phyloP scores from a whole-genome alignment of 129 eudicot species.

The Chrysanthemum makinoi region DNA sequence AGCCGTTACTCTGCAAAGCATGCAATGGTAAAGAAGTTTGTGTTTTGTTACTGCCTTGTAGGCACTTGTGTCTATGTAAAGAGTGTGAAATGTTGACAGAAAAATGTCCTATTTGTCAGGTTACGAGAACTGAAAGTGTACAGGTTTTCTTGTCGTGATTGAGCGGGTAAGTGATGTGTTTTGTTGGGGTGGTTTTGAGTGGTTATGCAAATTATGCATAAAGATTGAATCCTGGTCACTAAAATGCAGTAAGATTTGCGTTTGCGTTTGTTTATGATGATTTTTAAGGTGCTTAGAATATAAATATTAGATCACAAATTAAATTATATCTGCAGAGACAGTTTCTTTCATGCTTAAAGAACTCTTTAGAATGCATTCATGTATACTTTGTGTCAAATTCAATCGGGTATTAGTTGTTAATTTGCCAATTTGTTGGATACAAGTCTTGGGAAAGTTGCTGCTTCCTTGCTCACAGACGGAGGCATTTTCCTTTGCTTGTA shows the following conservation, averaged over 20 bases:
- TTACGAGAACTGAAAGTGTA: slow-evolving; percentile 47
- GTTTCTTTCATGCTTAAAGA: too few relatives aligned
- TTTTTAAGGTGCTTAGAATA: neutral
- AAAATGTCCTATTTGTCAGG: slow-evolving; percentile 66
- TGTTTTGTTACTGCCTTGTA: slow-evolving; percentile 59
- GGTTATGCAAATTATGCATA: slow-evolving; percentile 16
- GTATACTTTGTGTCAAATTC: too few relatives aligned
- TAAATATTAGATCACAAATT: too few relatives aligned
- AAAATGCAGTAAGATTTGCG: slow-evolving; percentile 9
- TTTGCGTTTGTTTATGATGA: slow-evolving; percentile 25
- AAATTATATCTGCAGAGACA: too few relatives aligned
- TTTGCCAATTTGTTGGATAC: too few relatives aligned
- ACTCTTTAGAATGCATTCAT: too few relatives aligned
- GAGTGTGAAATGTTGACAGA: slow-evolving; percentile 49
- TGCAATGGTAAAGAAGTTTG: slow-evolving; percentile 57
- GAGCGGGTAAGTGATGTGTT: slow-evolving; percentile 17
- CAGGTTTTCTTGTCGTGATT: slow-evolving; percentile 60
- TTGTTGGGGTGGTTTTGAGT: slow-evolving; percentile 14
- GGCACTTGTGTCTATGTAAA: slow-evolving; percentile 72
- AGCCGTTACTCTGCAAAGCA: slow-evolving; percentile 40
- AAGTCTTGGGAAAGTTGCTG: too few relatives aligned
- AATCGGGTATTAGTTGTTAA: too few relatives aligned
- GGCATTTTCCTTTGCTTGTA: too few relatives aligned
- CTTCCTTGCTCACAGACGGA: too few relatives aligned
- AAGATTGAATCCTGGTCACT: slow-evolving; percentile 20